Base-by-base conservation (phyloP, 1,139 yeast genomes). In the Pichia sp. region DNA sequence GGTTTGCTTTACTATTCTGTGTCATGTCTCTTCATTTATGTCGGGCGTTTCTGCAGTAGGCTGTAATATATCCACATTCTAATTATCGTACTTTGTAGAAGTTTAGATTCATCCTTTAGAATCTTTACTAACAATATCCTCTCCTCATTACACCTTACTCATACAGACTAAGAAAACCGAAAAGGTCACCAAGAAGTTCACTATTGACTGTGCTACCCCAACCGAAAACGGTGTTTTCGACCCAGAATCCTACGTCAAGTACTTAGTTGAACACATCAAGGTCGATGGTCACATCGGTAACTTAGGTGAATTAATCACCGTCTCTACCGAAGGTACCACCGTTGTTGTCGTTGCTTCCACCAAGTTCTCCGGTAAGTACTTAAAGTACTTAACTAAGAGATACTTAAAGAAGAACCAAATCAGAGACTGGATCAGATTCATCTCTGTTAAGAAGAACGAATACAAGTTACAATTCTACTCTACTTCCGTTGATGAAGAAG, bases 391-490 rank as follows among this genome's bases (percentile, higher is more conserved):
- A 74, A 88, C 98, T 71, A 93, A 93, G 90, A 91, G 95, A 84
- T 93, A 89, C 94, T 88, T 93, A 77, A 93, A 93, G 96, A 93
- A 93, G 89, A 89, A 90, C 94, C 95, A 88, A 79, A 87, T 91
- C 81, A 86, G 94, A 82, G 99, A 93, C 82, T 93, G 99, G 99
- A 90, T 94, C 77, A 94, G 99, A 85, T 93, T 94, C 70, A 96
- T 93, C 65, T 87, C 99, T 63, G 83, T 87, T 71, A 85, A 90
- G 81, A 89, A 88, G 77, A 90, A 93, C 85, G 85, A 83, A 74
- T 94, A 93, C 89, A 89, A 88, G 76, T 86, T 94, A 81, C 91
- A 94, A 77, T 94, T 93, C 96, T 94, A 89, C 96, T 90, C 95
- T 76, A 94, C 93, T 75, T 93, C 94, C 70, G 83, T 76, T 66